These are phyloP conservation scores for Camelina sativa DNA, from an alignment of 345 rosid genomes.

Conservation along the genomic window DNA sequence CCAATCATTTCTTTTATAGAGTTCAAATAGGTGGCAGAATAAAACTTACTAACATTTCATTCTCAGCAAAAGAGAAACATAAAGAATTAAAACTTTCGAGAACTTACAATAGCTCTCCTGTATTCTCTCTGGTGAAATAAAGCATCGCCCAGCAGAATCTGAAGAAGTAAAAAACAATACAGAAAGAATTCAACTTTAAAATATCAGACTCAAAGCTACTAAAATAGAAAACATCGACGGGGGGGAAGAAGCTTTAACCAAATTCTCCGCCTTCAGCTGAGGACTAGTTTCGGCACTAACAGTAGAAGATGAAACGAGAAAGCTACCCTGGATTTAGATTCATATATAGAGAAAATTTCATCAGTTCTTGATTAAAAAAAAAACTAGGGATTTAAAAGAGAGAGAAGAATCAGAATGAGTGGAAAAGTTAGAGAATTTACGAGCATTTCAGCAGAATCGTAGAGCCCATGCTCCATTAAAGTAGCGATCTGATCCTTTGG, in stretches of 20 bases:
- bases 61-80: no score
- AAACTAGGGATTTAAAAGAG: slow-evolving; percentile 31
- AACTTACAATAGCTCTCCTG: slow-evolving; percentile 85
- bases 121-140: slow-evolving; percentile 81
- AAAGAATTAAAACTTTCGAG: neutral
- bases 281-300: slow-evolving; percentile 74
- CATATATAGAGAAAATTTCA: neutral
- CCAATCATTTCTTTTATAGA: no score
- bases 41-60: no score
- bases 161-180: slow-evolving; percentile 21
- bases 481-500: slow-evolving; percentile 80
- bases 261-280: slow-evolving; percentile 87
- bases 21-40: no score
- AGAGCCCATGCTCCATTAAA: slow-evolving; percentile 80
- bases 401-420: neutral
- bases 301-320: slow-evolving; percentile 81
- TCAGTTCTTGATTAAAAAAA: slow-evolving; percentile 2
- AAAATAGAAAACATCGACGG: neutral
- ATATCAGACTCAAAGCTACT: slow-evolving; percentile 5
- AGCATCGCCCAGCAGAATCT: slow-evolving; percentile 92
- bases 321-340: slow-evolving; percentile 63
- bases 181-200: slow-evolving; percentile 6
- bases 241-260: slow-evolving; percentile 51
- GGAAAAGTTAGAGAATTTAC: slow-evolving; percentile 44
- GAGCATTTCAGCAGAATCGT: slow-evolving; percentile 80